Evolutionary conservation across 1,139 yeast genomes (phyloP), one percentile per base, ranked within the genome.

Genomic region (Saccharomyces hybrid): DNA sequence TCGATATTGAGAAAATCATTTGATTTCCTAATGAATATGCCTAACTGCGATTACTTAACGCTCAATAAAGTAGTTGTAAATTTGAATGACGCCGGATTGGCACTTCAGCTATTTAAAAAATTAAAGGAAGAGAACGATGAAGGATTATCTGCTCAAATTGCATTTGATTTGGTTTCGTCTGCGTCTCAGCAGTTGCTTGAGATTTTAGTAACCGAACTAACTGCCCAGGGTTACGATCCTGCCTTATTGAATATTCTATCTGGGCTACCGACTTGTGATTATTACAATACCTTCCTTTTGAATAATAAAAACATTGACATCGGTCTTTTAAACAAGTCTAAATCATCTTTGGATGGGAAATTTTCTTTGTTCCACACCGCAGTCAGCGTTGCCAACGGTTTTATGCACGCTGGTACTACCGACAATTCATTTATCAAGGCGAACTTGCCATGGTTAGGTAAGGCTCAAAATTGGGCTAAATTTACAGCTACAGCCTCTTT

Each of bases 381-480:
- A 3, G 91, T 93, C 50, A 89, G 98, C 47, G 91, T 93, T 71
- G 85, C 95, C 54, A 93, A 90, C 67, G 98, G 97, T 0, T 90
- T 89, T 67, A 81, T 91, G 82, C 97, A 91, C 71, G 91, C 95
- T 32, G 99, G 99, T 58, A 95, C 99, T 9, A 89, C 98, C 25
- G 95, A 90, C 64, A 98, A 93, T 70, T 83, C 93, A 1, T 93
- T 93, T 67, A 88, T 93, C 73, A 80, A 97, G 70, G 81, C 87
- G 51, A 93, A 93, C 68, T 77, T 91, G 63, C 97, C 93, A 66
- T 95, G 98, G 98, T 78, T 93, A 62, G 96, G 96, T 42, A 89
- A 90, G 73, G 98, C 99, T 11, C 86, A 95, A 52, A 91, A 91
- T 72, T 93, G 99, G 99, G 91, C 97, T 7, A 93, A 93, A 69